phyloP scores from a whole-genome alignment of 1,139 yeast species.

The Protomyces pachydermus region DNA sequence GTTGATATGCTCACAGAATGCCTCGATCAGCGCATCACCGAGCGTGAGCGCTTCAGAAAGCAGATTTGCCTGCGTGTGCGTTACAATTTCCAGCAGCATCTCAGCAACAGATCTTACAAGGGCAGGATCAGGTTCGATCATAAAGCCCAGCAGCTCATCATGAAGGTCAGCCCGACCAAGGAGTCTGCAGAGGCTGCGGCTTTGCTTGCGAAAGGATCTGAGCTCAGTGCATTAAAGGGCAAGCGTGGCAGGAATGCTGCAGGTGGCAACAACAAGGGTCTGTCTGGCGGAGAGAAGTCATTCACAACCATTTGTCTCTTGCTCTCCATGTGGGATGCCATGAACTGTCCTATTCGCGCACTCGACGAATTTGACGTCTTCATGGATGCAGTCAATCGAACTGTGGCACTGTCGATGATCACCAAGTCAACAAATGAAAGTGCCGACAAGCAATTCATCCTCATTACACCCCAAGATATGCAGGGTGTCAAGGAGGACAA shows the following conservation, averaged over 20 bases:
- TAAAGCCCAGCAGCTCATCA: constrained; percentile 34
- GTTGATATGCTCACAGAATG: constrained; percentile 28
- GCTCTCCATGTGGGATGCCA: constrained; percentile 86
- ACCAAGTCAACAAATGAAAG: constrained; percentile 54
- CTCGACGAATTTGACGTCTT: constrained; percentile 96
- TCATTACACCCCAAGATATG: constrained; percentile 92
- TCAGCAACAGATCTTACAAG: constrained; percentile 56
- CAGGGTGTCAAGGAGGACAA: constrained; percentile 16
- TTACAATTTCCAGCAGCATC: constrained; percentile 35
- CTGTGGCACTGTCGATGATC: constrained; percentile 70
- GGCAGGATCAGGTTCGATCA: constrained; percentile 68
- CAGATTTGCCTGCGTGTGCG: constrained; percentile 34
- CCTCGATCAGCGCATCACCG: constrained; percentile 32
- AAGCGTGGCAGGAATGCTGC: constrained; percentile 53
- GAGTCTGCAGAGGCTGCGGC: constrained; percentile 23
- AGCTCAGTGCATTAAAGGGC: constrained; percentile 31
- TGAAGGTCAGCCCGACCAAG: constrained; percentile 36
- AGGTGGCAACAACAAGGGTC: constrained; percentile 66
- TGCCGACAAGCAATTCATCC: constrained; percentile 73
- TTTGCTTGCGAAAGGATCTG: background rate
- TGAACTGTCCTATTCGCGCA: constrained; percentile 82
- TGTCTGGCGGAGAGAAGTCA: constrained; percentile 96
- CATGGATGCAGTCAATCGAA: constrained; percentile 91
- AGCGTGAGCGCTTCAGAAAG: constrained; percentile 30
- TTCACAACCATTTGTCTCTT: constrained; percentile 85